Conservation (phyloP, 495 filamentous ascomycete genomes). For the Barbatosphaeria neglecta region DNA sequence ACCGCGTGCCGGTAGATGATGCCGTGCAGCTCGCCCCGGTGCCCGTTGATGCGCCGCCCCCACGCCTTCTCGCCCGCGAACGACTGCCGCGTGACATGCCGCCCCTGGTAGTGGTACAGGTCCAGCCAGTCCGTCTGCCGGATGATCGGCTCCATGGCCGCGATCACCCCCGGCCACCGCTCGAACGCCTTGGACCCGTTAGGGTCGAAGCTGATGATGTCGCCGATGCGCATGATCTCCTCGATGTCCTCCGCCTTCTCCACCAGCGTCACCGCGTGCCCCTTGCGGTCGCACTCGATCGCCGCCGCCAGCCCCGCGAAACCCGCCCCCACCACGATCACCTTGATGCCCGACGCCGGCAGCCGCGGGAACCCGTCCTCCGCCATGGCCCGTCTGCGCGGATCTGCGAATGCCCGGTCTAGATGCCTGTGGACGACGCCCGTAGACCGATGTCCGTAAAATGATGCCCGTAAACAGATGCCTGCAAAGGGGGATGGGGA, state of each 20-base stretch:
- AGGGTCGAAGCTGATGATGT: conserved; percentile 35
- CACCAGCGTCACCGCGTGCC: conserved; percentile 41
- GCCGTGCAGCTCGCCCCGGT: conserved; percentile 41
- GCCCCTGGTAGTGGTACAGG: conserved; percentile 21
- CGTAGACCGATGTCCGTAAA: background rate
- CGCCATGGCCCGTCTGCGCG: conserved; percentile 5
- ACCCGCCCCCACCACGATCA: conserved; percentile 48
- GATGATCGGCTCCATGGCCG: conserved; percentile 29
- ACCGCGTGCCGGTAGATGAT: conserved; percentile 36
- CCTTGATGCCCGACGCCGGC: conserved; percentile 32
- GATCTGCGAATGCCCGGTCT: background rate
- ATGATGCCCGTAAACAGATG: background rate
- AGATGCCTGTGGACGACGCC: too few relatives aligned
- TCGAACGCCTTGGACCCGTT: conserved; percentile 29
- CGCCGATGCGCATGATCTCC: conserved; percentile 4
- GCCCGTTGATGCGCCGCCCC: conserved; percentile 22
- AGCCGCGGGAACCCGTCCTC: conserved; percentile 11
- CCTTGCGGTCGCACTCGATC: conserved; percentile 50
- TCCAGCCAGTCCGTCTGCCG: conserved; percentile 28
- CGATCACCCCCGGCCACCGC: conserved; percentile 28
- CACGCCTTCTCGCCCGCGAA: conserved; percentile 4
- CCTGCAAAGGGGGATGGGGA: too few relatives aligned
- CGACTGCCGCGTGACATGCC: conserved; percentile 16
- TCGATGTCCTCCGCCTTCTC: conserved; percentile 24
- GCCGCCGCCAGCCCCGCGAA: conserved; percentile 49